Base-by-base conservation (phyloP, 805 yeast genomes). In the Teunomyces funiuensis region DNA sequence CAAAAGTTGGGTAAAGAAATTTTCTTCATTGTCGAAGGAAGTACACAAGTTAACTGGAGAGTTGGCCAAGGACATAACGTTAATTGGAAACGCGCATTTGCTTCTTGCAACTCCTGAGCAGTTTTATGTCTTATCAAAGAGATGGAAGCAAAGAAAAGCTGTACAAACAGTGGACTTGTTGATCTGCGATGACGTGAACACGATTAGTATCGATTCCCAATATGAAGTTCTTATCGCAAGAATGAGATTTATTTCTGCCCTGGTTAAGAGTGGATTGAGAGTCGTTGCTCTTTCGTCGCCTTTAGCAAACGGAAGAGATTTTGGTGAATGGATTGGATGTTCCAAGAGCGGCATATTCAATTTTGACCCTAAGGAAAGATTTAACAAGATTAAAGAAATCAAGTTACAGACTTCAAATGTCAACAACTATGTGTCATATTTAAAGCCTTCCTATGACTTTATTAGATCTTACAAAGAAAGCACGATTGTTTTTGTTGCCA, bases 241-340 rank as follows among this genome's bases (percentile, higher is more conserved):
- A 51, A 74, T 87, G 77, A 70, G 84, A 45, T 80, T 84, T 46
- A 78, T 89, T 58, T 68, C 82, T 0, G 71, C 77, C 1, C 93
- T 87, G 49, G 55, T 83, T n/a, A 85, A 82, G 25, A 68, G 63
- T 2, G 48, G 41, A 2, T 49, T 79, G 5, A 65, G 98, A 48
- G 60, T 89, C 18, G 76, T 91, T n/a, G 90, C 80, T 0, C 64
- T 91, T 17, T 72, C 86, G 0, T 71, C 80, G 0, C 79, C 95
- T 2, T 58, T 91, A 28, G 80, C 93, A 0, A 85, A 83, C 54
- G 86, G 85, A 3, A 72, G 79, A 39, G 96, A 88, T 49, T 62
- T 90, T 43, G 91, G 86, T 1, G 87, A 83, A 40, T 93, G 98
- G 97, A 61, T 93, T 20, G 95, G 93, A 2, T 82, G 85, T 18